Evolutionary conservation across 169 alveolate species (phyloP), one percentile per base, ranked within the genome.

Genomic region (Eimeria mitis): DNA sequence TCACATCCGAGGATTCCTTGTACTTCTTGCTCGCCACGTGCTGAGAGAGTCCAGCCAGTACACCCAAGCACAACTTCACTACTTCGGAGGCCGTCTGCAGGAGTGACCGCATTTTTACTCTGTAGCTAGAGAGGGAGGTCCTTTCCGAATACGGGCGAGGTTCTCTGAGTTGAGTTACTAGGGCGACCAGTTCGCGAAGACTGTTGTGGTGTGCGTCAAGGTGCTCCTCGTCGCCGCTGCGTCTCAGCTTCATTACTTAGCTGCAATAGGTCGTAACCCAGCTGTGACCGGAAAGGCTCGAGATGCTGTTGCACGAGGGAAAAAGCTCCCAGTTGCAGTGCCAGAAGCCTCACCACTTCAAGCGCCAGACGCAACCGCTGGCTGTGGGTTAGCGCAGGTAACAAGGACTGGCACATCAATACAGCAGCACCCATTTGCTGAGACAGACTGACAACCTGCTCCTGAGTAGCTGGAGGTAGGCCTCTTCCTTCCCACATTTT

Each of bases 271-370:
- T 4, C 34, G 28, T 23, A 4, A 23, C 63, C 87, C 34, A 76
- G 42, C 3, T 47, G 19, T 25, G 59, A 7, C 61, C 87, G 56
- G 6, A 42, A 4, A 44, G 59, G 87, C 87, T 76, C 63, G 34
- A 76, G 40, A 23, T 9, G 21, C 87, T 47, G 40, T 1, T 6
- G 25, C 25, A 76, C 44, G 23, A 42, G 61, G 2, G 40, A 76
- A 42, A 76, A 25, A 2, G 87, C 87, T 42, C 87, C 87, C 59
- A 76, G 42, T 42, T 76, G 65, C 61, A 76, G 40, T 44, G 87
- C 1, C 13, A 76, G 61, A 61, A 76, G 16, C 87, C 87, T 76
- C 87, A 76, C 87, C 65, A 76, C n/a, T 28, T 76, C 61, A 47
- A 21, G 61, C 5, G 63, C 61, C 42, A 76, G 34, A 25, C 5